Base-by-base conservation (phyloP, 2,329 filamentous ascomycete genomes). In the Penicillium sp. region DNA sequence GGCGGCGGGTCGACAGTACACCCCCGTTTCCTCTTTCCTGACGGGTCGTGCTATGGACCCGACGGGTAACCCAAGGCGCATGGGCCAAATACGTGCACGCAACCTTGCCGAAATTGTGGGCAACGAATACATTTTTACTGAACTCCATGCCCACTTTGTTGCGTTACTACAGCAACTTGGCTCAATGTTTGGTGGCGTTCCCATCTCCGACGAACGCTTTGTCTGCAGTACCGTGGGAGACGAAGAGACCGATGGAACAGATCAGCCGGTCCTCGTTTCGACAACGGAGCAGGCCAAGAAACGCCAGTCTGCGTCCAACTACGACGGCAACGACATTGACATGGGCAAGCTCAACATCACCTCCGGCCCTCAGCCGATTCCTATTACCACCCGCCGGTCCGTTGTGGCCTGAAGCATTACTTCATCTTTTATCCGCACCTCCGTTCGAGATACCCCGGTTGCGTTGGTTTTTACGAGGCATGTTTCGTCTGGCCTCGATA, bases 101-200 rank as follows among this genome's bases (percentile, higher is more conserved):
- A 82, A 80, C 51, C 70, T 85, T n/a, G 77, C 79, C 13, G 83
- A 85, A 64, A 83, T 85, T 46, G 80, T 83, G 5, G 83, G 82
- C 33, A 80, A 83, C 52, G 81, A 83, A 54, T 78, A 80, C 67
- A 81, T 85, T 60, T 85, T 85, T 61, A 79, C 83, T 10, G 79
- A 83, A 58, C 68, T 85, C 8, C 83, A 85, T 65, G 77, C 77
- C 28, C 73, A 80, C 50, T 85, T 85, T 66, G 76, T 79, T 16
- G 74, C 72, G n/a, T 63, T 81, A n/a, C 64, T 81, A 6, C 75
- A 77, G 54, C 75, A 78, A 54, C 63, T 81, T 21, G 75, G 78
- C 9, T 67, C 70, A 14, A 75, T 77, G 69, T 79, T 79, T 61
- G 77, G 77, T 3, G 75, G 75, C 8, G 62, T 71, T 11, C 75